Evolutionary conservation across 1,139 yeast genomes (phyloP).

Genomic region (Debaryomyces udenii): DNA sequence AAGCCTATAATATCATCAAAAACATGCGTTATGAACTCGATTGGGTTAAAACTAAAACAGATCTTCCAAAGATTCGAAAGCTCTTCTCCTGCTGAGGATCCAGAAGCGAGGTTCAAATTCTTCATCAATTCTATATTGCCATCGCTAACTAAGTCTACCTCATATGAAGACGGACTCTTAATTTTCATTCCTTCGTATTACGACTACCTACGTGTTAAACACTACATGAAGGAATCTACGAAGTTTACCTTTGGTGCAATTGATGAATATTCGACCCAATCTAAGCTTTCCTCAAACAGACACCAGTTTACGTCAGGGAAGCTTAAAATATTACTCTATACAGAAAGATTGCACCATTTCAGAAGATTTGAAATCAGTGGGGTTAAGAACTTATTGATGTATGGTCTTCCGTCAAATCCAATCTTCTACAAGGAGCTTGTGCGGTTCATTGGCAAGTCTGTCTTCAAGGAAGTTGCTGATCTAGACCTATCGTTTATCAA

Average conservation of each 20-base stretch:
- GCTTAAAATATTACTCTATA: conserved; percentile 73
- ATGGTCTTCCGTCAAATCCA: conserved; percentile 86
- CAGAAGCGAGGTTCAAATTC: conserved; percentile 78
- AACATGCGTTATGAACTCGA: conserved; percentile 52
- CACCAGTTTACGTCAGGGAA: conserved; percentile 67
- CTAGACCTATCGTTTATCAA: conserved; percentile 68
- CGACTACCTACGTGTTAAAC: conserved; percentile 79
- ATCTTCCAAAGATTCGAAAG: conserved; percentile 71
- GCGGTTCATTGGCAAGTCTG: conserved; percentile 51
- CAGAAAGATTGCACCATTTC: conserved; percentile 93
- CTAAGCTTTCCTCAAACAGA: conserved; percentile 72
- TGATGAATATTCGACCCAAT: conserved; percentile 80
- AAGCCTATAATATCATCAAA: conserved; percentile 40
- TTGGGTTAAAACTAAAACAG: conserved; percentile 66
- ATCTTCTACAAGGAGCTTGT: conserved; percentile 78
- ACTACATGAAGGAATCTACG: conserved; percentile 67
- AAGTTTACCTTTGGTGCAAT: conserved; percentile 63
- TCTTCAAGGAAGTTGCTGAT: conserved; percentile 52
- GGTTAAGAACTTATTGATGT: conserved; percentile 80
- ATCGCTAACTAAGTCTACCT: conserved; percentile 57
- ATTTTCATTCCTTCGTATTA: conserved; percentile 84
- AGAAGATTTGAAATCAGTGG: conserved; percentile 84
- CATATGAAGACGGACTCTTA: conserved; percentile 73
- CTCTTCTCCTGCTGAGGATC: conserved; percentile 62
- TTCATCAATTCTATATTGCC: conserved; percentile 78